These are phyloP conservation scores for Inonotus hispidus DNA, from an alignment of 1,284 basidiomycete species.

Conservation along the genomic window DNA sequence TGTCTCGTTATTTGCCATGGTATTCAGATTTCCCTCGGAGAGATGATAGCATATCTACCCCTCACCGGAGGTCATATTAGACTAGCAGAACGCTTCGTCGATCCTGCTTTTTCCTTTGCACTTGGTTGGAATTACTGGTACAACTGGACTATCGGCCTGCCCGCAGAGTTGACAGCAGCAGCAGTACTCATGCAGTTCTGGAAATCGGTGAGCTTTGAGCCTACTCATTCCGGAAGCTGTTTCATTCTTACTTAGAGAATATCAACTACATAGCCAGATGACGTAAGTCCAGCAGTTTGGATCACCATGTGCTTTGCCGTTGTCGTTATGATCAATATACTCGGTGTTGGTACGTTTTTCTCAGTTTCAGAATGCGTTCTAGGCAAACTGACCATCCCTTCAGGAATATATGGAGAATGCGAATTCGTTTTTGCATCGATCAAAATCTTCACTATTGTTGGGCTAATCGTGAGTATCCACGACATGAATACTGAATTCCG, in stretches of 20 bases:
- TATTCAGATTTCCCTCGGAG: conserved; percentile 42
- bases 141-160: conserved; percentile 66
- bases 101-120: conserved; percentile 75
- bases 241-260: background rate
- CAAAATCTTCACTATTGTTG: conserved; percentile 74
- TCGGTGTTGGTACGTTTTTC: conserved; percentile 52
- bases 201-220: conserved; percentile 27
- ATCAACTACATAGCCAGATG: conserved; percentile 13
- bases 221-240: background rate
- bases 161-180: conserved; percentile 74
- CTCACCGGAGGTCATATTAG: conserved; percentile 74
- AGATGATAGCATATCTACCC: conserved; percentile 66
- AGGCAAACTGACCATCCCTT: background rate
- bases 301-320: conserved; percentile 70
- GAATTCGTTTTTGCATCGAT: conserved; percentile 75
- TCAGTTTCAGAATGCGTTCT: background rate
- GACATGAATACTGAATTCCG: conserved; percentile 14
- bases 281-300: conserved; percentile 67
- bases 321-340: conserved; percentile 70
- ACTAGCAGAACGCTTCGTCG: conserved; percentile 74
- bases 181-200: conserved; percentile 76
- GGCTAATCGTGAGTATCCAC: conserved; percentile 47
- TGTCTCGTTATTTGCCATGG: background rate
- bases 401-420: conserved; percentile 63
- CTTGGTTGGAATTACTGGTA: conserved; percentile 86